A percentile compares a stretch with the other conserved stretches of the same genome.
These are phyloP conservation scores for Xylariaceae sp. DNA, from an alignment of 2,329 filamentous ascomycete genomes.

Conservation along the genomic window DNA sequence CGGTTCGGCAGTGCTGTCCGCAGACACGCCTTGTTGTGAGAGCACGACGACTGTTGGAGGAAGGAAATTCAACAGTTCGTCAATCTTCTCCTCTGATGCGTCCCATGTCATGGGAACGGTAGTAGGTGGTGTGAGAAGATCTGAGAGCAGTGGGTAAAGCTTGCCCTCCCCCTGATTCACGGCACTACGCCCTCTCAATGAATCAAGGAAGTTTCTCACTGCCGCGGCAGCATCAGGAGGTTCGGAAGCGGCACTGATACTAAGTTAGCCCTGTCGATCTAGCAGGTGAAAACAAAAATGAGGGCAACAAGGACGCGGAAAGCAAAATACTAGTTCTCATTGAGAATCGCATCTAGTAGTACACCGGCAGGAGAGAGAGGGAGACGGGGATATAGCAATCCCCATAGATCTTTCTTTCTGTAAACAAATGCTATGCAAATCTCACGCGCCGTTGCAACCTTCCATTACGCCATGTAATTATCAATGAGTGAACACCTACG, in stretches of 20 bases:
- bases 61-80: slow-evolving; percentile 70
- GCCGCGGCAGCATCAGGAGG: slow-evolving; percentile 66
- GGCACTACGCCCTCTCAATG: slow-evolving; percentile 58
- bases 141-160: slow-evolving; percentile 75
- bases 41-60: slow-evolving; percentile 75
- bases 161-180: slow-evolving; percentile 48
- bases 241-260: slow-evolving; percentile 53
- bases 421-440: slow-evolving; percentile 19
- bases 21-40: slow-evolving; percentile 60
- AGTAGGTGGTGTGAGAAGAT: slow-evolving; percentile 71
- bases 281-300: slow-evolving; percentile 9
- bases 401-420: slow-evolving; percentile 5
- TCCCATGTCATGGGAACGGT: slow-evolving; percentile 72
- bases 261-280: slow-evolving; percentile 38
- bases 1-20: slow-evolving; percentile 57
- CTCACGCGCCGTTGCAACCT: slow-evolving; percentile 13
- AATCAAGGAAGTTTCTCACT: slow-evolving; percentile 84
- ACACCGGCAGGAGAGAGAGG: slow-evolving; percentile 21
- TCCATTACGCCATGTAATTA: slow-evolving; percentile 28
- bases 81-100: slow-evolving; percentile 60
- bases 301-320: slow-evolving; percentile 10
- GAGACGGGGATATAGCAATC: slow-evolving; percentile 10
- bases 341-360: slow-evolving; percentile 29
- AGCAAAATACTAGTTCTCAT: slow-evolving; percentile 21
- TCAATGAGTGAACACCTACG: slow-evolving; percentile 70